Evolutionary conservation across 805 yeast species (phyloP).

Genomic region (Brettanomyces anomalus): DNA sequence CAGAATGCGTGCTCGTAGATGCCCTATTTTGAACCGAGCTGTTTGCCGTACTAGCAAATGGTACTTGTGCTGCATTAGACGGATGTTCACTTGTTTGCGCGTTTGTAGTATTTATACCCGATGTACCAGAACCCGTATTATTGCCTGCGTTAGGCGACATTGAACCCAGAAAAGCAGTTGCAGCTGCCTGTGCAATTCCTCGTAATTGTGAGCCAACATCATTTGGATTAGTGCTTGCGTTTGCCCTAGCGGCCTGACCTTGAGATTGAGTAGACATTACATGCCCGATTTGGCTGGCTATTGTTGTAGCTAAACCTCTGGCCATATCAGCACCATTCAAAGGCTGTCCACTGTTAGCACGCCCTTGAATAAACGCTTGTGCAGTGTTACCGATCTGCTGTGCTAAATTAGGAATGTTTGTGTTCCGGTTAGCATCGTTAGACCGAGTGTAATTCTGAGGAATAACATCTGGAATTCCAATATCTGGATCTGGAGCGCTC

Average conservation of each 20-base stretch:
- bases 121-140: too few species aligned
- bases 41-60: too few species aligned
- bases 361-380: background rate
- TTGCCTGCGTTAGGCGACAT: background rate
- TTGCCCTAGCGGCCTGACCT: background rate
- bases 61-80: too few species aligned
- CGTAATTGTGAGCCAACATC: background rate
- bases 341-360: background rate
- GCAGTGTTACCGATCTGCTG: background rate
- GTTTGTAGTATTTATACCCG: too few species aligned
- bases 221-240: background rate
- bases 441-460: background rate
- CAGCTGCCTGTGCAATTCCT: constrained; percentile 3
- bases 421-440: background rate
- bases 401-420: background rate
- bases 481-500: background rate
- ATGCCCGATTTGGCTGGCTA: constrained; percentile 5
- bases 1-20: too few species aligned
- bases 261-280: constrained; percentile 1
- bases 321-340: constrained; percentile 5
- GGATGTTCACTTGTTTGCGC: too few species aligned
- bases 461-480: background rate
- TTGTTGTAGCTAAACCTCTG: constrained; percentile 5
- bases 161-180: background rate
- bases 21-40: too few species aligned